These are phyloP conservation scores for Melampsora americana DNA, from an alignment of 1,284 basidiomycete genomes.

Conservation along the genomic window DNA sequence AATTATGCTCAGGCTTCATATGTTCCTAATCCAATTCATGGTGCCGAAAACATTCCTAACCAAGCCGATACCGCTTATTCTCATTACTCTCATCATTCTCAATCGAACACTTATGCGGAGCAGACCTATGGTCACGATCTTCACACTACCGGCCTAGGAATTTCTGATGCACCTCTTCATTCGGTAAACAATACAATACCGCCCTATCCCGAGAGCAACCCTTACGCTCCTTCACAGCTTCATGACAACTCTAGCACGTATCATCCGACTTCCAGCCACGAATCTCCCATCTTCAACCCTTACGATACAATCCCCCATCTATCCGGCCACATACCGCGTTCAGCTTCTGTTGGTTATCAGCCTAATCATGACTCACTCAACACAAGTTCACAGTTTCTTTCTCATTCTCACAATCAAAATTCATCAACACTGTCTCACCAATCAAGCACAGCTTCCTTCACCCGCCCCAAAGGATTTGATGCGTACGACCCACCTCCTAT, in stretches of 20 bases:
- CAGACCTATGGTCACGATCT: neutral
- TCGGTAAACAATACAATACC: neutral
- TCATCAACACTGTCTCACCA: neutral
- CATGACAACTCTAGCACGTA: neutral
- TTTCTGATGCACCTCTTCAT: constrained; percentile 11
- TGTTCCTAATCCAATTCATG: too few relatives aligned
- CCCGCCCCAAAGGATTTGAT: constrained; percentile 41
- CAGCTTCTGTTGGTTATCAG: constrained; percentile 32
- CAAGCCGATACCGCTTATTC: constrained; percentile 1
- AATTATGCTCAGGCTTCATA: neutral
- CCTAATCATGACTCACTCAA: neutral
- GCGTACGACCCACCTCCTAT: constrained; percentile 42
- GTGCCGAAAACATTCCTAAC: neutral
- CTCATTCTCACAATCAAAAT: neutral
- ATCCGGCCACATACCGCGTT: constrained; percentile 27
- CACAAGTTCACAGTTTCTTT: neutral
- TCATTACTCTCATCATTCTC: neutral
- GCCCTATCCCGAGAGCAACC: constrained; percentile 20
- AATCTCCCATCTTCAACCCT: neutral
- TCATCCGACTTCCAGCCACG: constrained; percentile 7
- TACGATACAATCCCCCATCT: constrained; percentile 10
- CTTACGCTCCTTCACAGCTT: constrained; percentile 22
- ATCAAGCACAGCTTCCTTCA: constrained; percentile 8
- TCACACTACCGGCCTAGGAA: constrained; percentile 22
- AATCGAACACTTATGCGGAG: neutral